phyloP scores from a whole-genome alignment of 257 asterid genomes.

The Jacaranda copaia region DNA sequence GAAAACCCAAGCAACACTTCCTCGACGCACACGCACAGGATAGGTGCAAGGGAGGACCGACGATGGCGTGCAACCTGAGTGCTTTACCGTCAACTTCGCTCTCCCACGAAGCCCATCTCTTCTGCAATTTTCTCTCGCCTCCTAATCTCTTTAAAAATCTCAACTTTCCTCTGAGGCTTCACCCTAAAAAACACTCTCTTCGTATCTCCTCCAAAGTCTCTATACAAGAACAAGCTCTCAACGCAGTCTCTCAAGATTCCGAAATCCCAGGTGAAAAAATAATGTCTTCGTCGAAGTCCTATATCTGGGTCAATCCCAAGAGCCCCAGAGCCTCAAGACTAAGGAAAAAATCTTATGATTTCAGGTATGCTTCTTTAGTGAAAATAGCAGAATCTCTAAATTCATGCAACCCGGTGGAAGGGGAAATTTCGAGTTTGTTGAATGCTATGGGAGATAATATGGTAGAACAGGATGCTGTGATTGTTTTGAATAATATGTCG shows the following conservation, averaged over 20 bases:
- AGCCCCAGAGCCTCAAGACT: conserved; percentile 70
- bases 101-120: conserved; percentile 49
- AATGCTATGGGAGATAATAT: conserved; percentile 49
- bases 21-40: neutral
- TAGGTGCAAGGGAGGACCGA: neutral
- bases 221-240: conserved; percentile 43
- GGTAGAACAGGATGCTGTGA: conserved; percentile 71
- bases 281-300: conserved; percentile 49
- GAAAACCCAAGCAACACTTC: conserved; percentile 17
- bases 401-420: conserved; percentile 56
- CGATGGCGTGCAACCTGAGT: conserved; percentile 61
- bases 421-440: conserved; percentile 48
- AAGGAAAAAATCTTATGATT: conserved; percentile 54
- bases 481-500: conserved; percentile 74
- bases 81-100: conserved; percentile 54
- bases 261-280: conserved; percentile 42
- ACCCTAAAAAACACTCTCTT: conserved; percentile 37
- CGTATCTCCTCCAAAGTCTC: conserved; percentile 44
- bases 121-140: conserved; percentile 50
- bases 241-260: conserved; percentile 36
- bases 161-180: conserved; percentile 43
- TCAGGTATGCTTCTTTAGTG: conserved; percentile 67
- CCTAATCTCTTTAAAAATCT: conserved; percentile 40
- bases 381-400: conserved; percentile 64
- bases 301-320: conserved; percentile 86